Conservation (phyloP, 140 eudicot genomes). For the Bidens hawaiensis region DNA sequence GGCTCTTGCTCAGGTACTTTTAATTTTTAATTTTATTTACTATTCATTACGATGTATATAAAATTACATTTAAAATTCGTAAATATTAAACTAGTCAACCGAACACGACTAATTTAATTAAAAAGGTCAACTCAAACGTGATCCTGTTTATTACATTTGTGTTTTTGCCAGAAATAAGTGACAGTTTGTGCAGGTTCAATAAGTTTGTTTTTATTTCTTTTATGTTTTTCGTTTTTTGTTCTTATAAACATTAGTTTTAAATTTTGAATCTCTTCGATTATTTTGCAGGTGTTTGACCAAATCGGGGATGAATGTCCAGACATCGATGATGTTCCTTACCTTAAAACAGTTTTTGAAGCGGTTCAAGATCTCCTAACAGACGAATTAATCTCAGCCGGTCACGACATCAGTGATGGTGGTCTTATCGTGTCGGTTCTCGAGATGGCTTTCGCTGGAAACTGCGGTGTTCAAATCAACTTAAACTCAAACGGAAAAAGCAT, state of each 20-base stretch:
- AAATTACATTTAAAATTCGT: too few relatives aligned
- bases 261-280: background rate
- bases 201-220: background rate
- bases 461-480: constrained; percentile 55
- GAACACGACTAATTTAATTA: too few relatives aligned
- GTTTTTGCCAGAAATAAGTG: too few relatives aligned
- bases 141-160: too few relatives aligned
- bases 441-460: constrained; percentile 98
- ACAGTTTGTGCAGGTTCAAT: background rate
- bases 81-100: too few relatives aligned
- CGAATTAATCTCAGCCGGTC: constrained; percentile 83
- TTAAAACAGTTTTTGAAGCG: constrained; percentile 63
- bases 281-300: constrained; percentile 73
- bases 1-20: constrained; percentile 85
- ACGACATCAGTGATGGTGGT: constrained; percentile 94
- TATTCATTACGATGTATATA: background rate
- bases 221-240: background rate
- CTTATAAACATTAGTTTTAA: too few relatives aligned
- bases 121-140: too few relatives aligned
- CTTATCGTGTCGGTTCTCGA: constrained; percentile 61
- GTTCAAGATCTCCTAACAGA: constrained; percentile 73
- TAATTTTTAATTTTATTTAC: background rate
- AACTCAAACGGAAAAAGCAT: constrained; percentile 47
- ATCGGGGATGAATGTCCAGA: constrained; percentile 87
- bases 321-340: constrained; percentile 75